A percentile compares a stretch with the other conserved stretches of the same genome.
Conservation (phyloP, 148 eudicot genomes). For the Persicaria tinctoria region DNA sequence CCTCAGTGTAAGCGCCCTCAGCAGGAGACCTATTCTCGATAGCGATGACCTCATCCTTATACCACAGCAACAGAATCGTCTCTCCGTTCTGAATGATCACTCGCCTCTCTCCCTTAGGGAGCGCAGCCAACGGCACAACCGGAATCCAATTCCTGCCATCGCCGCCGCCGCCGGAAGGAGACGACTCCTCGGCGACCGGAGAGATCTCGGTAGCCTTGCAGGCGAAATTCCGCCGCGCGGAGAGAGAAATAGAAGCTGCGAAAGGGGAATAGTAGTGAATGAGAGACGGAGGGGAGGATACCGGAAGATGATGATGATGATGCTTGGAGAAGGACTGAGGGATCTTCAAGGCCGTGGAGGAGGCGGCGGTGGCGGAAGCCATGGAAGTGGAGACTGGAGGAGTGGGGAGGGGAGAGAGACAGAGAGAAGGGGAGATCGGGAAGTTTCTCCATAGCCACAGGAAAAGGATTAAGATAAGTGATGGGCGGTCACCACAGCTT, state of each 20-base stretch:
- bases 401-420: slow-evolving; percentile 9
- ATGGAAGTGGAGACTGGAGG: slow-evolving; percentile 9
- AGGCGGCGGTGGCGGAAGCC: slow-evolving; percentile 1
- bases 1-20: slow-evolving; percentile 93
- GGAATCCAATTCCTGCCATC: slow-evolving; percentile 70
- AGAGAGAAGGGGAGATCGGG: neutral
- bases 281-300: slow-evolving; percentile 13
- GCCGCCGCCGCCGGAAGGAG: slow-evolving; percentile 18
- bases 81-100: slow-evolving; percentile 88
- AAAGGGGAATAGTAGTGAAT: slow-evolving; percentile 16
- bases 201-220: slow-evolving; percentile 59
- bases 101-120: slow-evolving; percentile 90
- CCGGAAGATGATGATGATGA: slow-evolving; percentile 12
- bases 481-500: neutral
- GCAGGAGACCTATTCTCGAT: slow-evolving; percentile 96
- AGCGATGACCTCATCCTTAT: slow-evolving; percentile 65
- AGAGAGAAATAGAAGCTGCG: slow-evolving; percentile 25
- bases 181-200: slow-evolving; percentile 25
- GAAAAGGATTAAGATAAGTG: slow-evolving; percentile 8
- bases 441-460: slow-evolving; percentile 27
- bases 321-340: slow-evolving; percentile 23
- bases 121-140: slow-evolving; percentile 77
- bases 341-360: slow-evolving; percentile 39
- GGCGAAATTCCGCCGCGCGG: neutral
- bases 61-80: slow-evolving; percentile 71